These are phyloP conservation scores for Suhomyces coccinellae DNA, from an alignment of 1,139 yeast species.

Conservation along the genomic window DNA sequence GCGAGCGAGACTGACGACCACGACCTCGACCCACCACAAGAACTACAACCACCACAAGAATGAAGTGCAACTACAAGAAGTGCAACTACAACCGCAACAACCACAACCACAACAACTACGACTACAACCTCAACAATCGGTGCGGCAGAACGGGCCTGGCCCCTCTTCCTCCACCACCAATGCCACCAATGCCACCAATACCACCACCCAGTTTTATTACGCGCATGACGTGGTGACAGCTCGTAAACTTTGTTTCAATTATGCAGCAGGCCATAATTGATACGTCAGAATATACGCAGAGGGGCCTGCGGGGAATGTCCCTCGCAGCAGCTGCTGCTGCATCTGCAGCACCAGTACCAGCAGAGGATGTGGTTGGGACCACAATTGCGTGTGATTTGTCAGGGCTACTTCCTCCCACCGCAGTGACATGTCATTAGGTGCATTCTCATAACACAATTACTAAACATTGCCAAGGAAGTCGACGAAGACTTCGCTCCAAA, in stretches of 20 bases:
- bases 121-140: no score
- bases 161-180: no score
- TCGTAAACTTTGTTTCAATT: conserved; percentile 1
- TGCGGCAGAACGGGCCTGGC: not conserved
- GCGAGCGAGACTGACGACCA: no score
- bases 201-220: not conserved
- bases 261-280: not conserved
- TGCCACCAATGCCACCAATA: no score
- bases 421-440: not conserved
- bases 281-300: not conserved
- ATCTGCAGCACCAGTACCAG: no score
- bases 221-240: conserved; percentile 2
- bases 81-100: no score
- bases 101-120: no score
- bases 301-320: not conserved
- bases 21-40: no score
- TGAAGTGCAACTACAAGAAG: no score
- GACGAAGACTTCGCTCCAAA: not conserved
- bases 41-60: no score
- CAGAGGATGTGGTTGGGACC: not conserved
- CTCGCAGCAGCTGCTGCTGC: no score
- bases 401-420: not conserved
- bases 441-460: conserved; percentile 2
- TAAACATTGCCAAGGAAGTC: not conserved
- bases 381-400: not conserved